Percentiles rank a stretch among this genome's conserved stretches.
Conservation (phyloP, 768 basidiomycete genomes). For the Rhodotorula kratochvilovae region DNA sequence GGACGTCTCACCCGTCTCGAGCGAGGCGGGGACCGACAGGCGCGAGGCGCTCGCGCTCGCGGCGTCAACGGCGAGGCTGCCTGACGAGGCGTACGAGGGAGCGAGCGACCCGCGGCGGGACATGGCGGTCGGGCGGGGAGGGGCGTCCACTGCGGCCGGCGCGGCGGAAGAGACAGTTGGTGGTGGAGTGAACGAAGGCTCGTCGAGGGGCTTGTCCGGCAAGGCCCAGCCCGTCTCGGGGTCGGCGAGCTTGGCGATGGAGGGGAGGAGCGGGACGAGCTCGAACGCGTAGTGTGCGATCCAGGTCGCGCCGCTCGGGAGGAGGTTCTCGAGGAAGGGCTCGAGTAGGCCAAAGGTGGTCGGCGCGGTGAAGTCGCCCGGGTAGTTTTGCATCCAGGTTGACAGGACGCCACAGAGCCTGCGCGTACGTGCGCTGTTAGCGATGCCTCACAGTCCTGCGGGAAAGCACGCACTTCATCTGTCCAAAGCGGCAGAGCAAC, state of each 20-base stretch:
- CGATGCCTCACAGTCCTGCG: background rate
- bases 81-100: conserved; percentile 21
- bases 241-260: conserved; percentile 8
- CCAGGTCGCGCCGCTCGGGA: conserved; percentile 36
- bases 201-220: conserved; percentile 29
- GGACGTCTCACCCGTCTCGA: background rate
- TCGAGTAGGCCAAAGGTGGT: conserved; percentile 27
- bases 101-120: conserved; percentile 26
- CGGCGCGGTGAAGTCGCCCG: conserved; percentile 40
- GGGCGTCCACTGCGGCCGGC: background rate
- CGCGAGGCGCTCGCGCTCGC: background rate
- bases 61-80: background rate
- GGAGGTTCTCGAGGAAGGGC: conserved; percentile 34
- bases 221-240: conserved; percentile 40
- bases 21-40: background rate
- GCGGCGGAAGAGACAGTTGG: background rate
- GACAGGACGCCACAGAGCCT: conserved; percentile 40
- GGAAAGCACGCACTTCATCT: conserved; percentile 39
- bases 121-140: background rate
- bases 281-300: conserved; percentile 43
- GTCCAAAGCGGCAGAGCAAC: conserved; percentile 40
- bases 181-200: background rate
- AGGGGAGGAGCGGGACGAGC: conserved; percentile 34
- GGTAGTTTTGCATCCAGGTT: conserved; percentile 41
- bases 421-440: background rate